Base-by-base conservation (phyloP, 2,329 filamentous ascomycete species). In the Sarocladium brachiariae region DNA sequence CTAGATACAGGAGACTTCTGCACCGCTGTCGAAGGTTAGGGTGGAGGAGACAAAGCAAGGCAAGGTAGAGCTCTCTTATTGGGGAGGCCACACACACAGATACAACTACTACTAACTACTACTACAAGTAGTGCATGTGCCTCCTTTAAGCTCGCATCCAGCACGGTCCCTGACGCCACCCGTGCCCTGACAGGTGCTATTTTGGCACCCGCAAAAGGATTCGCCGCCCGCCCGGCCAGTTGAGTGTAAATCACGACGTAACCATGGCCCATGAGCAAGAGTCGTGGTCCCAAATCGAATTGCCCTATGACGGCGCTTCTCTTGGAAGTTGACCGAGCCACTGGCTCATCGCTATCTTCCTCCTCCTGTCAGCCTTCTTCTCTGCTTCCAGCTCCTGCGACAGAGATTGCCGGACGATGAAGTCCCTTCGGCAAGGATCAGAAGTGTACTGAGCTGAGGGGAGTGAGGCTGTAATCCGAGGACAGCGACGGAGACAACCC, bases 371-470 rank as follows among this genome's bases (percentile, higher is more conserved):
- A n/a, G 6, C 7, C 35, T 39, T 21, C n/a, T 39, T 39, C 35
- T 39, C 35, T n/a, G 35, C 35, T 19, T 21, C 16, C 35, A 18
- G 35, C 45, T 35, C 27, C 25, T 24, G 25, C 19, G 25, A 27
- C 45, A 21, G n/a, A n/a, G n/a, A n/a, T n/a, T n/a, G n/a, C n/a
- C n/a, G n/a, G n/a, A n/a, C n/a, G n/a, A n/a, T n/a, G n/a, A n/a
- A n/a, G n/a, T n/a, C n/a, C n/a, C n/a, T n/a, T n/a, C n/a, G n/a
- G n/a, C n/a, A n/a, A n/a, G n/a, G n/a, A n/a, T n/a, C n/a, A n/a
- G n/a, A n/a, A n/a, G n/a, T n/a, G n/a, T n/a, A n/a, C 37, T 39
- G 39, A 27, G 21, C 39, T 47, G 43, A 47, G 27, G 8, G n/a
- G n/a, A n/a, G n/a, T 47, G 25, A 47, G 23, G 39, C 13, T 43